Conservation (phyloP, 2,329 filamentous ascomycete genomes). For the Sporothrix protearum region DNA sequence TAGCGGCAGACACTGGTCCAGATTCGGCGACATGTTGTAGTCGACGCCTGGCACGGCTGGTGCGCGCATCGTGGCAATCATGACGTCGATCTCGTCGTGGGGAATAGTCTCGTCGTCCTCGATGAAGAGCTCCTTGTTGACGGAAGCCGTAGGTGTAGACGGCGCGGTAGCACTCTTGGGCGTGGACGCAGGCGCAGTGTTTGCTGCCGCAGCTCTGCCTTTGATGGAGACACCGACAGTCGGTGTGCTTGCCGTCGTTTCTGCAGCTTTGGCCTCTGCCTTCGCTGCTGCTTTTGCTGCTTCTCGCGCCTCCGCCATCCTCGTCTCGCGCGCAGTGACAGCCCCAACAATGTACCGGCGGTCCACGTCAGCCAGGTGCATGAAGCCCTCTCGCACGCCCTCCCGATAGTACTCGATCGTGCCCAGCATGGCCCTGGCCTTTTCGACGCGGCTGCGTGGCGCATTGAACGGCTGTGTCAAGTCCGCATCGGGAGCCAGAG, state of each 20-base stretch:
- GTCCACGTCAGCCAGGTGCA: conserved; percentile 37
- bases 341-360: conserved; percentile 32
- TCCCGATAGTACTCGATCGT: conserved; percentile 35
- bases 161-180: neutral
- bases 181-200: neutral
- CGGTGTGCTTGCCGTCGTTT: too few species aligned
- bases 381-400: conserved; percentile 35
- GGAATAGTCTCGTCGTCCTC: conserved; percentile 22
- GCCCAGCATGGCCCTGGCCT: conserved; percentile 33
- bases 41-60: conserved; percentile 26
- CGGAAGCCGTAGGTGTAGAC: neutral
- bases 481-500: conserved; percentile 32
- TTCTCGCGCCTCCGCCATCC: neutral
- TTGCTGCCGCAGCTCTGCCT: neutral
- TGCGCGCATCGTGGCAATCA: conserved; percentile 34
- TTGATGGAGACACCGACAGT: too few species aligned
- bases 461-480: conserved; percentile 32
- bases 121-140: neutral
- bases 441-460: conserved; percentile 33
- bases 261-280: neutral
- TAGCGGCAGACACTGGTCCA: conserved; percentile 23
- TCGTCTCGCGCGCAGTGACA: neutral
- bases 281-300: neutral
- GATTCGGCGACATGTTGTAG: conserved; percentile 30
- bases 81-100: conserved; percentile 31